Evolutionary conservation across 2,329 filamentous ascomycete genomes (phyloP).

Genomic region (Aureobasidium sp.): DNA sequence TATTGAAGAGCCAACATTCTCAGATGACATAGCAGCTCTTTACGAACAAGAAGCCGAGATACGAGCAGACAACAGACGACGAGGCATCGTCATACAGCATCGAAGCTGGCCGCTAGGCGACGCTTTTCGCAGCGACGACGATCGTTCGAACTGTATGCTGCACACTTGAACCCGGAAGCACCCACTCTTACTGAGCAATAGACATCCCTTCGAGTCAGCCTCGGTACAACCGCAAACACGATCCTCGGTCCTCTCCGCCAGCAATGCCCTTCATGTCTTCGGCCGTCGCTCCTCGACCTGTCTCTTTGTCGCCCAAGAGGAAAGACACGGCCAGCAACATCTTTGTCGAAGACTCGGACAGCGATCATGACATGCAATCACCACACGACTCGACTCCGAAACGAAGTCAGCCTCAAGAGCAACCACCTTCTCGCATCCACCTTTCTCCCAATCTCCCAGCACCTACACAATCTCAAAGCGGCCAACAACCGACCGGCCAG

Average conservation of each 20-base stretch:
- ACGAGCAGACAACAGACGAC: constrained; percentile 35
- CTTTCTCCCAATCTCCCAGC: neutral
- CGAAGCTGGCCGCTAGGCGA: constrained; percentile 42
- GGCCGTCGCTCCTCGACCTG: constrained; percentile 44
- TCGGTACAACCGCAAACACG: constrained; percentile 13
- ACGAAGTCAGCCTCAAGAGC: neutral
- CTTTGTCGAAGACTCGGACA: constrained; percentile 36
- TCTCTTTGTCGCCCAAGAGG: constrained; percentile 30
- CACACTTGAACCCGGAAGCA: neutral
- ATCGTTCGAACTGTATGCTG: constrained; percentile 21
- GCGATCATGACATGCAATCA: constrained; percentile 25
- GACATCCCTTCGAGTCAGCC: constrained; percentile 1
- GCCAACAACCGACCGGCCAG: neutral
- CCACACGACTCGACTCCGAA: neutral
- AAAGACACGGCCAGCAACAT: constrained; percentile 31
- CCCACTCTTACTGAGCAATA: neutral
- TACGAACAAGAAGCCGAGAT: constrained; percentile 45
- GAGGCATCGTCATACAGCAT: constrained; percentile 46
- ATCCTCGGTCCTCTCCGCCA: constrained; percentile 39
- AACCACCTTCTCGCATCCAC: neutral
- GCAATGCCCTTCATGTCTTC: constrained; percentile 58
- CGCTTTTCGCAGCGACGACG: constrained; percentile 45
- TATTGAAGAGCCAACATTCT: constrained; percentile 18
- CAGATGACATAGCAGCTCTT: constrained; percentile 26
- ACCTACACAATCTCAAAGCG: neutral